Conservation (phyloP, 345 rosid genomes). For the Cochlearia excelsa region DNA sequence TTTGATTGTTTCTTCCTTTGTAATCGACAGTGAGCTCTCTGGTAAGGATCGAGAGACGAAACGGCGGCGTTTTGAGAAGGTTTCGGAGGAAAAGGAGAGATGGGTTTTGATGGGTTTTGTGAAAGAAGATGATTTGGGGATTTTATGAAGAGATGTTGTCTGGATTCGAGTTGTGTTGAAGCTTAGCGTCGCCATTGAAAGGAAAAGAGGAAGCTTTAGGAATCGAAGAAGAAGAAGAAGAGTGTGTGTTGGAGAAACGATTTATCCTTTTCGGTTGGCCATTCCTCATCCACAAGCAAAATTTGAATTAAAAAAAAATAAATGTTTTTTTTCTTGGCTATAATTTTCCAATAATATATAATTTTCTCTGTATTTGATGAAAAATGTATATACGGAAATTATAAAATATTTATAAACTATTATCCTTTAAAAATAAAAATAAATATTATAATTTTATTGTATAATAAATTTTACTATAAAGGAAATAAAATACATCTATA, state of each 20-base stretch:
- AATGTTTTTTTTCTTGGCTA: not conserved
- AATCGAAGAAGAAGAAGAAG: not conserved
- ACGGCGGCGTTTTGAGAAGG: constrained; percentile 32
- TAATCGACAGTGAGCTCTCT: constrained; percentile 52
- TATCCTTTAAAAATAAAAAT: no score
- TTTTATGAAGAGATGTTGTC: constrained; percentile 39
- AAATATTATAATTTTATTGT: no score
- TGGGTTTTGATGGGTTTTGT: constrained; percentile 38
- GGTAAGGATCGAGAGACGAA: constrained; percentile 42
- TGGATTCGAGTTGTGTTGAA: constrained; percentile 62
- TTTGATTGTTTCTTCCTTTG: constrained; percentile 39
- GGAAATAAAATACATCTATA: no score
- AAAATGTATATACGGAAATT: no score
- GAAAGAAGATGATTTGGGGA: constrained; percentile 37
- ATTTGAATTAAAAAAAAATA: not conserved
- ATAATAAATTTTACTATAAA: no score
- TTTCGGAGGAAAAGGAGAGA: constrained; percentile 28
- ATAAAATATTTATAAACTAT: no score
- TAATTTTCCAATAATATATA: no score
- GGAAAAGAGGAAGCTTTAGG: constrained; percentile 24
- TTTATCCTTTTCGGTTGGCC: constrained; percentile 34
- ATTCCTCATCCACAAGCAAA: constrained; percentile 36
- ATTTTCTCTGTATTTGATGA: no score
- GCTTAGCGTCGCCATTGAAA: constrained; percentile 72
- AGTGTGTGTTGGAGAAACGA: constrained; percentile 6